A percentile compares a stretch with the other conserved stretches of the same genome.
These are phyloP conservation scores for Fragosphaeria purpurea DNA, from an alignment of 2,329 filamentous ascomycete species.

Conservation along the genomic window DNA sequence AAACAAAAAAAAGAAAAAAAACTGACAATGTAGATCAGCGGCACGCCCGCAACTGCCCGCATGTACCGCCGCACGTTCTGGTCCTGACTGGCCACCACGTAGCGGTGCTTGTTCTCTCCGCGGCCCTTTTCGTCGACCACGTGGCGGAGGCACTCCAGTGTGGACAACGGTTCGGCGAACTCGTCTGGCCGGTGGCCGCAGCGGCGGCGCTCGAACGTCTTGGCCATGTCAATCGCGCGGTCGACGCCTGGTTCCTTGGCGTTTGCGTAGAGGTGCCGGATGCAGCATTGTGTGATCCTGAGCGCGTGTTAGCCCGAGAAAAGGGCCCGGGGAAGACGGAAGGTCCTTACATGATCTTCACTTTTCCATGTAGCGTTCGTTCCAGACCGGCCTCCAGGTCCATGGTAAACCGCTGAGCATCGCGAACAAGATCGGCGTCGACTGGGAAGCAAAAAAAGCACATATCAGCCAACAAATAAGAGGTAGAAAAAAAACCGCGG, in stretches of 20 bases:
- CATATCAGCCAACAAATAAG: neutral
- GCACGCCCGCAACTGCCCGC: conserved; percentile 60
- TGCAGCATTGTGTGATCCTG: conserved; percentile 15
- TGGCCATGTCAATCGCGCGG: conserved; percentile 63
- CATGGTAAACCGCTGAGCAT: conserved; percentile 80
- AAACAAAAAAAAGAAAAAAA: neutral
- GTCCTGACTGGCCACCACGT: conserved; percentile 68
- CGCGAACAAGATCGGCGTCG: conserved; percentile 74
- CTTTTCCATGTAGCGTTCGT: conserved; percentile 74
- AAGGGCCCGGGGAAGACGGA: neutral
- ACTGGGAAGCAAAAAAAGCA: conserved; percentile 31
- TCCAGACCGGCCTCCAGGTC: conserved; percentile 68
- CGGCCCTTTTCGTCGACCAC: conserved; percentile 66
- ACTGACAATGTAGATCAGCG: conserved; percentile 59
- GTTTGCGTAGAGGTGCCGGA: conserved; percentile 16
- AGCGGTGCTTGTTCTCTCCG: conserved; percentile 66
- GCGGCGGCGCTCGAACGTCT: conserved; percentile 60
- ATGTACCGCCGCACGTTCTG: conserved; percentile 51
- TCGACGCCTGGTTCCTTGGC: conserved; percentile 1
- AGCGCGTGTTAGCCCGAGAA: neutral
- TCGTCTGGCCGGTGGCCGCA: conserved; percentile 69
- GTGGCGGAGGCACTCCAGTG: conserved; percentile 58
- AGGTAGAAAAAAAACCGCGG: neutral
- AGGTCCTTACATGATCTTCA: conserved; percentile 59
- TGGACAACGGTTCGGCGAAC: conserved; percentile 59